These are phyloP conservation scores for Graphilbum ipis-grandicollis DNA, from an alignment of 2,329 filamentous ascomycete genomes.

Conservation along the genomic window DNA sequence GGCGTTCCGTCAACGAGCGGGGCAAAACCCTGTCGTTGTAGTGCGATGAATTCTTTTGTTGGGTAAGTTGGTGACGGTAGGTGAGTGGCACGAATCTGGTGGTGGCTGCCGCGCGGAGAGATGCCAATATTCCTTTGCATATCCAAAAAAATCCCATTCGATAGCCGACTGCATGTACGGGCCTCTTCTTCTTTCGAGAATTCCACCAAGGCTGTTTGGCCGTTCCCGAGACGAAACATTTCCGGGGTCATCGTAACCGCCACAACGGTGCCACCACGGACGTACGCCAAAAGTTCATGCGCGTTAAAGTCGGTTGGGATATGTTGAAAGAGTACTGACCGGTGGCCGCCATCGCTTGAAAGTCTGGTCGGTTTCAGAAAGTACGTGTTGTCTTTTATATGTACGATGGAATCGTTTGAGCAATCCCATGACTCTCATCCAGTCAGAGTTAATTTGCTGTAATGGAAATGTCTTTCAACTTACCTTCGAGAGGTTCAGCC, in stretches of 20 bases:
- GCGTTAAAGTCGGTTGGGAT: constrained; percentile 2
- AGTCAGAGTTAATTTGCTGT: too few relatives aligned
- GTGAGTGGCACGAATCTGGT: not conserved
- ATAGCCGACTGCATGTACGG: not conserved
- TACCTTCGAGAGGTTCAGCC: too few relatives aligned
- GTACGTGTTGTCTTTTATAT: too few relatives aligned
- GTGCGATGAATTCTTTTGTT: not conserved
- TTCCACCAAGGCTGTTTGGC: constrained; percentile 5
- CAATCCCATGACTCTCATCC: too few relatives aligned
- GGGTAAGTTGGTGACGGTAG: constrained; percentile 7
- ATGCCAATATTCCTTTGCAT: not conserved
- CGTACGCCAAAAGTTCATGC: constrained; percentile 5
- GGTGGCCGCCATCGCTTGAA: not conserved
- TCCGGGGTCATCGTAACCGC: constrained; percentile 2
- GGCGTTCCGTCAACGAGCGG: not conserved
- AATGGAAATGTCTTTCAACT: too few relatives aligned
- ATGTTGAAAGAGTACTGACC: constrained; percentile 4
- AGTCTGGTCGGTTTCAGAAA: too few relatives aligned
- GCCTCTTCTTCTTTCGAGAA: constrained; percentile 6
- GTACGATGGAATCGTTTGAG: too few relatives aligned
- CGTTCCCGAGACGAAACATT: not conserved
- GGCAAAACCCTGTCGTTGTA: not conserved
- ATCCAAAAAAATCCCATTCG: not conserved
- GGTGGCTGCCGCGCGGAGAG: not conserved
- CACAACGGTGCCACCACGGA: constrained; percentile 6